Base-by-base conservation (phyloP, 179 eudicot genomes). In the Spinacia oleracea region DNA sequence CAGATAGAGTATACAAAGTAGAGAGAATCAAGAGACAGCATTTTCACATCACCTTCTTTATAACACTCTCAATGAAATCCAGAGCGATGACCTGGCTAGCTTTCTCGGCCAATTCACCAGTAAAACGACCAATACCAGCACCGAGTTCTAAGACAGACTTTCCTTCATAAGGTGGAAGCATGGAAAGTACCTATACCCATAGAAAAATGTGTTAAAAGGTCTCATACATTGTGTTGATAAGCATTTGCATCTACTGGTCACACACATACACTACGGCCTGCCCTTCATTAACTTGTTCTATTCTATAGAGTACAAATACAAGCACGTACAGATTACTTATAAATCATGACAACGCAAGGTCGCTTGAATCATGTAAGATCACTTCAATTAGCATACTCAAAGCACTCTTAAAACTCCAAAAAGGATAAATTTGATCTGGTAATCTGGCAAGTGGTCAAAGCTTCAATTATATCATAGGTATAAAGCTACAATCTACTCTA, bases 121-220 rank as follows among this genome's bases (percentile, higher is more conserved):
- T 96, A 83, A 93, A 96, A 72, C 98, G 99, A 75, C 99, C 98
- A 81, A 93, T 93, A 31, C 99, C 99, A 70, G 99, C 98, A 75
- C 99, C 99, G 11, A 96, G 93, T 83, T 96, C 98, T 67, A 96
- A 88, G 64, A 96, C 85, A 40, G 96, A 83, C 83, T 96, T 92
- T 18, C 98, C 98, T 83, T 91, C 94, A 79, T 85, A 90, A 55
- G 94, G 80, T 56, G 99, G 99, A 75, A 96, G 97, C 82, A 93
- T 55, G 65, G 97, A 83, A 64, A 95, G 91, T 70, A 95, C 88
- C 98, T 95, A 79, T 55, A 50, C 27, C 5, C 72, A 80, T 31
- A 5, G 58, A 9, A 75, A 31, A 70, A 48, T 14, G 31, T 34
- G 68, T 48, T 2, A 29, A 8, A 42, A 53, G 40, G 40, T 48